These are phyloP conservation scores for Hemileia vastatrix DNA, from an alignment of 1,284 basidiomycete species.

Conservation along the genomic window DNA sequence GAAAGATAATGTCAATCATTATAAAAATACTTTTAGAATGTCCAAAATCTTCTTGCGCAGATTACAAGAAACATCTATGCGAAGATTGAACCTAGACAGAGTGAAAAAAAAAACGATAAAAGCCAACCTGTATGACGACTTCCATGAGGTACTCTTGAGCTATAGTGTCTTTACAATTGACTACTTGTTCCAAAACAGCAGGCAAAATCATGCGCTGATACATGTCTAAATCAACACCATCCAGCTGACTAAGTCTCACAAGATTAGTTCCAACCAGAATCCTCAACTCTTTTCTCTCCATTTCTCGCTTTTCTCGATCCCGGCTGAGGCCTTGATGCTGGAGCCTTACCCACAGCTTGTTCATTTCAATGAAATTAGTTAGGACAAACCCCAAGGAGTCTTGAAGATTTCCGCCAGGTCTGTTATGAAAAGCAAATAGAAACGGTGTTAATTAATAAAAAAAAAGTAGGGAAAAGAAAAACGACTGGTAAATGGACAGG, in stretches of 20 bases:
- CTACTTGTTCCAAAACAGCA: constrained; percentile 82
- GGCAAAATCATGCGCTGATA: constrained; percentile 75
- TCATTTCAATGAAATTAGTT: constrained; percentile 98
- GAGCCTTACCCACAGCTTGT: constrained; percentile 92
- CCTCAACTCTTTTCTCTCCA: constrained; percentile 81
- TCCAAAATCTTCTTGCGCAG: background rate
- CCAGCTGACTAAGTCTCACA: constrained; percentile 79
- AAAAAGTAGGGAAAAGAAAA: background rate
- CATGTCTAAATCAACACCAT: constrained; percentile 84
- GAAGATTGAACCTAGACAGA: background rate
- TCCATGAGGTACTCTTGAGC: constrained; percentile 98
- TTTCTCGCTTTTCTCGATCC: constrained; percentile 85
- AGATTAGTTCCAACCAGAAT: constrained; percentile 93
- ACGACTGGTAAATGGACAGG: background rate
- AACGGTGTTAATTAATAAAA: background rate
- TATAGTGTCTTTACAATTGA: constrained; percentile 91
- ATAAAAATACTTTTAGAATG: no score
- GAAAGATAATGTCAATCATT: background rate
- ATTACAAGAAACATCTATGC: background rate
- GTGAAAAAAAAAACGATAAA: background rate
- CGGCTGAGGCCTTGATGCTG: constrained; percentile 92
- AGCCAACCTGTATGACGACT: constrained; percentile 78
- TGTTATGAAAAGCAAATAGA: constrained; percentile 40
- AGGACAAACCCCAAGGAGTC: constrained; percentile 88
- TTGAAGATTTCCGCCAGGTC: constrained; percentile 73